Evolutionary conservation across 164 flowering plant species (phyloP).

Genomic region (Vitis rotundifolia): DNA sequence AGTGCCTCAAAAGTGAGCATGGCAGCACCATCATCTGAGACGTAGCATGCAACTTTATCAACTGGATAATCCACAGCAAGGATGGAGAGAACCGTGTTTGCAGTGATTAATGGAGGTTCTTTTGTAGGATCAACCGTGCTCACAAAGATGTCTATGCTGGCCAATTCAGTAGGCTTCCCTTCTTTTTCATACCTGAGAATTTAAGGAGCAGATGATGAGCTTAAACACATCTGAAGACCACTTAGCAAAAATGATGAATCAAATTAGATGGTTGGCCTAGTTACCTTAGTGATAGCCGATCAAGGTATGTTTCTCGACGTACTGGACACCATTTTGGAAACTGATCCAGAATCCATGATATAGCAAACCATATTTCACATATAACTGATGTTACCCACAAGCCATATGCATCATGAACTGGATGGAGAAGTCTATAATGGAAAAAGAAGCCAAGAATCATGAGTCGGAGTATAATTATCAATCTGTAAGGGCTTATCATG

Average conservation of each 20-base stretch:
- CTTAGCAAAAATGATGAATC: background rate
- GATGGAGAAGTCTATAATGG: slow-evolving; percentile 56
- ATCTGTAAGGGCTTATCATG: slow-evolving; percentile 52
- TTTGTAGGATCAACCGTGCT: slow-evolving; percentile 68
- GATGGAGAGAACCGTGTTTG: slow-evolving; percentile 61
- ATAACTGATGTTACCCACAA: slow-evolving; percentile 59
- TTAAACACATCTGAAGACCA: background rate
- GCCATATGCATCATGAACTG: slow-evolving; percentile 52
- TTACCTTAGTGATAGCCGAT: slow-evolving; percentile 50
- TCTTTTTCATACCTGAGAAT: slow-evolving; percentile 50
- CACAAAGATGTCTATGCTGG: slow-evolving; percentile 45
- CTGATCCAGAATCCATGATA: slow-evolving; percentile 59
- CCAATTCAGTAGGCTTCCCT: slow-evolving; percentile 55
- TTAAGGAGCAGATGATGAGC: background rate
- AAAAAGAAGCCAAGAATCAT: slow-evolving; percentile 45
- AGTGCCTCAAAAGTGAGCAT: slow-evolving; percentile 63
- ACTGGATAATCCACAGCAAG: slow-evolving; percentile 68
- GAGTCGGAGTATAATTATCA: slow-evolving; percentile 56
- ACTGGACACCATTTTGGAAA: slow-evolving; percentile 61
- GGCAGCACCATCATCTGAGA: slow-evolving; percentile 69
- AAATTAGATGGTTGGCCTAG: background rate
- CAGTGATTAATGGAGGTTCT: slow-evolving; percentile 65
- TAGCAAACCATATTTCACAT: slow-evolving; percentile 62
- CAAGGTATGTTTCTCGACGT: slow-evolving; percentile 57
- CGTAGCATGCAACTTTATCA: slow-evolving; percentile 64